A percentile compares a stretch with the other conserved stretches of the same genome.
Conservation (phyloP, 805 yeast genomes). For the Suhomyces kilbournensis region DNA sequence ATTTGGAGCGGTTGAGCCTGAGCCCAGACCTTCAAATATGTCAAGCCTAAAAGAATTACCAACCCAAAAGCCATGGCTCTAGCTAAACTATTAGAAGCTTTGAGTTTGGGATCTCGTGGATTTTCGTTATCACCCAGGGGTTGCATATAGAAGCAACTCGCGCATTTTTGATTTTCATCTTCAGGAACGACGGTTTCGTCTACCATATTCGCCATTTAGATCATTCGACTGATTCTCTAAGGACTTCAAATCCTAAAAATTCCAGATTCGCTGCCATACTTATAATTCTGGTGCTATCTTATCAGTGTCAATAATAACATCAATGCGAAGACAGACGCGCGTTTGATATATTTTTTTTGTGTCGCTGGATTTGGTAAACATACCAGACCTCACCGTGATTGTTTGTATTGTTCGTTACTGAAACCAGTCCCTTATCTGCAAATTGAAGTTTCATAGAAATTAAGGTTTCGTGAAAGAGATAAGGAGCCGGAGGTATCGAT, state of each 20-base stretch:
- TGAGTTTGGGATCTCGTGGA: background rate
- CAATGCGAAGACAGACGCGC: background rate
- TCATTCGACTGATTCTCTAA: background rate
- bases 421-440: background rate
- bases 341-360: background rate
- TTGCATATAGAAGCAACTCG: background rate
- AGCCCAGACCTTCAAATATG: background rate
- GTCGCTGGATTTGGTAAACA: background rate
- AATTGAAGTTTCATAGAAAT: background rate
- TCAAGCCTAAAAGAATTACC: background rate
- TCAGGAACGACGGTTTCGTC: background rate
- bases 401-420: background rate
- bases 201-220: background rate
- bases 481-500: background rate
- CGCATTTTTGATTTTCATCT: background rate
- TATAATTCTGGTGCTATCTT: background rate
- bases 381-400: background rate
- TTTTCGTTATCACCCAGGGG: background rate
- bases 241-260: background rate
- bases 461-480: background rate
- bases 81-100: background rate
- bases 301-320: background rate
- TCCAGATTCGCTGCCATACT: background rate
- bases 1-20: background rate
- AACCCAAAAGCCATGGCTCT: background rate